Conservation (phyloP, 352 stramenopile genomes). For the Pythium phragmiticola region DNA sequence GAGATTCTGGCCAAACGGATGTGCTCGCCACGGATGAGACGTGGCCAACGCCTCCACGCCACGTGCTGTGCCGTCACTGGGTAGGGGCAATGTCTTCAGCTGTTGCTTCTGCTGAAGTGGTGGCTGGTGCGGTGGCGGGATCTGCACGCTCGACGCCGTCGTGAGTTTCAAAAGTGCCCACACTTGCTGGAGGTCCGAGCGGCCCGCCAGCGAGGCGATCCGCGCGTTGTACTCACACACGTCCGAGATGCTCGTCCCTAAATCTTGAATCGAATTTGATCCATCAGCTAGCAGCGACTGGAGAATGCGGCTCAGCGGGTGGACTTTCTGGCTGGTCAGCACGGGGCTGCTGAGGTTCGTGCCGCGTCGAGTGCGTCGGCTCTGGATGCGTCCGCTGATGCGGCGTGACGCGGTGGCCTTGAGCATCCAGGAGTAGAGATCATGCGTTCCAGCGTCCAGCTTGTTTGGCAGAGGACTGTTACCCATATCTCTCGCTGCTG, state of each 20-base stretch:
- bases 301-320: constrained; percentile 47
- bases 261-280: background rate
- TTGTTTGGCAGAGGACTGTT: background rate
- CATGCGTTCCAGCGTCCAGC: constrained; percentile 23
- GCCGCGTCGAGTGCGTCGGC: constrained; percentile 3
- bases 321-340: constrained; percentile 23
- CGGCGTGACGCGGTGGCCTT: constrained; percentile 18
- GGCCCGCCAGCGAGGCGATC: constrained; percentile 50
- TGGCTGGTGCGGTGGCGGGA: constrained; percentile 27
- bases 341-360: constrained; percentile 13
- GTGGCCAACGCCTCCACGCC: constrained; percentile 33
- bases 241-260: constrained; percentile 26
- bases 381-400: constrained; percentile 12
- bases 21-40: constrained; percentile 67
- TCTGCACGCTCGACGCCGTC: constrained; percentile 42
- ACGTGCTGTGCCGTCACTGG: background rate
- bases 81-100: constrained; percentile 8
- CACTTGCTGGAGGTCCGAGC: constrained; percentile 73
- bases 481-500: background rate
- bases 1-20: constrained; percentile 76
- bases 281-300: constrained; percentile 28
- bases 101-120: constrained; percentile 18
- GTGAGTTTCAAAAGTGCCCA: constrained; percentile 80
- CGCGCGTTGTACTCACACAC: constrained; percentile 64
- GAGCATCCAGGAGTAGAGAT: constrained; percentile 32